phyloP scores from a whole-genome alignment of 192 early-diverging fungal species.

The Entomortierella parvispora region DNA sequence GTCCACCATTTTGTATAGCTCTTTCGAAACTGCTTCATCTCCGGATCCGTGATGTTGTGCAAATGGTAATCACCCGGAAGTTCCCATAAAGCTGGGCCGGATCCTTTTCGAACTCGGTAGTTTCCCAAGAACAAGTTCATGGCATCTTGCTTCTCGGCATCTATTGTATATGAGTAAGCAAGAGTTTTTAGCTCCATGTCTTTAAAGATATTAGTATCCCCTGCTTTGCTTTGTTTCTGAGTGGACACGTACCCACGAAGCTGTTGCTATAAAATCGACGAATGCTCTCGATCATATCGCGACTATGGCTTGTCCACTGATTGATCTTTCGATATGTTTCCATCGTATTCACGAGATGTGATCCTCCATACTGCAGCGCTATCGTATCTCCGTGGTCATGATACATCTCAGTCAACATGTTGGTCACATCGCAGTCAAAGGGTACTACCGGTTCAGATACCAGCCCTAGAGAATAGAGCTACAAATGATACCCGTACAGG shows the following conservation, averaged over 20 bases:
- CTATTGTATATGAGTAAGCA: conserved; percentile 46
- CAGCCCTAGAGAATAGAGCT: conserved; percentile 90
- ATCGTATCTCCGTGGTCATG: conserved; percentile 98
- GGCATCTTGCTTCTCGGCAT: conserved; percentile 97
- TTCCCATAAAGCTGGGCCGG: conserved; percentile 76
- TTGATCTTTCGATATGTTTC: conserved; percentile 96
- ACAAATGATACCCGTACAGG: too few relatives aligned
- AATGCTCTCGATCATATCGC: conserved; percentile 96
- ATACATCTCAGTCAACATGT: conserved; percentile 97
- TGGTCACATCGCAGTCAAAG: conserved; percentile 93
- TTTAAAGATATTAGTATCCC: too few relatives aligned
- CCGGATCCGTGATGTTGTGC: conserved; percentile 66
- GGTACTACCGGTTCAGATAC: conserved; percentile 80
- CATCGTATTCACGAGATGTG: conserved; percentile 98
- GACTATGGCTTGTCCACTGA: conserved; percentile 92
- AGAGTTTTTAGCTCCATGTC: background rate
- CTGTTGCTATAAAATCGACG: conserved; percentile 94
- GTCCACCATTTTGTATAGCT: conserved; percentile 78
- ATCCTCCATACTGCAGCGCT: conserved; percentile 94
- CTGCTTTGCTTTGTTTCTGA: background rate
- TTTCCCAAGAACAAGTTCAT: conserved; percentile 93
- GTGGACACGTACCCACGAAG: conserved; percentile 73
- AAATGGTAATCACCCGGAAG: conserved; percentile 79
- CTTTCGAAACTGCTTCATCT: conserved; percentile 29
- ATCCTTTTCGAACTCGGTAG: conserved; percentile 62